phyloP scores from a whole-genome alignment of 352 stramenopile species.

The Globisporangium carolinianum region DNA sequence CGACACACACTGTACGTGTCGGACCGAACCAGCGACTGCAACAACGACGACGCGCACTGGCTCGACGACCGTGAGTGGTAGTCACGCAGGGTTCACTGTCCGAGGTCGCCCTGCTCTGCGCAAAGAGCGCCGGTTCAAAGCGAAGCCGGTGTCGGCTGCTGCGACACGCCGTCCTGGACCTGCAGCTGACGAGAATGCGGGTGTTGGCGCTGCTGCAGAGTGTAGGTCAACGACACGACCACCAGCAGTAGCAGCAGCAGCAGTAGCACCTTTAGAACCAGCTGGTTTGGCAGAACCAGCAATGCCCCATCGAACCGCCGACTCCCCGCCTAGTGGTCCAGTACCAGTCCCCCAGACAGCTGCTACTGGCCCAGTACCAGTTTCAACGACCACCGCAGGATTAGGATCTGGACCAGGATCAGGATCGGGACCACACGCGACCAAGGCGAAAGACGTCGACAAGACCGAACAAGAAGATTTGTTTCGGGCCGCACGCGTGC shows the following conservation, averaged over 20 bases:
- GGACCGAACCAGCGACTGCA: not conserved
- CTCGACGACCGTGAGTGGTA: not conserved
- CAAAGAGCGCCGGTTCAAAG: constrained; percentile 30
- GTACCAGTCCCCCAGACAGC: no score
- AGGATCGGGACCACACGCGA: no score
- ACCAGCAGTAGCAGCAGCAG: constrained; percentile 3
- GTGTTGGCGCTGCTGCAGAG: no score
- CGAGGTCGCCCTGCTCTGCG: constrained; percentile 11
- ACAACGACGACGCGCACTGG: not conserved
- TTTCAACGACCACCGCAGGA: no score
- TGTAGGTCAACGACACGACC: constrained; percentile 3
- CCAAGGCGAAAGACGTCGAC: constrained; percentile 5
- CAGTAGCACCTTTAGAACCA: not conserved
- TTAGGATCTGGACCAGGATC: no score
- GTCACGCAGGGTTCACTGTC: constrained; percentile 3
- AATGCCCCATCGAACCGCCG: no score
- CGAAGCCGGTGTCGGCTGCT: constrained; percentile 20
- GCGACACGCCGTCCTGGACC: no score
- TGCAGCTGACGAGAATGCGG: no score
- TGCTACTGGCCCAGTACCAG: no score
- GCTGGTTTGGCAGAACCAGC: no score
- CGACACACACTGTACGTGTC: constrained; percentile 32
- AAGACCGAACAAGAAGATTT: constrained; percentile 75
- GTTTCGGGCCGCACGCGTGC: constrained; percentile 62
- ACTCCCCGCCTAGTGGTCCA: no score